Evolutionary conservation across 2,329 filamentous ascomycete genomes (phyloP).

Genomic region (Arthrobotrys conoides): DNA sequence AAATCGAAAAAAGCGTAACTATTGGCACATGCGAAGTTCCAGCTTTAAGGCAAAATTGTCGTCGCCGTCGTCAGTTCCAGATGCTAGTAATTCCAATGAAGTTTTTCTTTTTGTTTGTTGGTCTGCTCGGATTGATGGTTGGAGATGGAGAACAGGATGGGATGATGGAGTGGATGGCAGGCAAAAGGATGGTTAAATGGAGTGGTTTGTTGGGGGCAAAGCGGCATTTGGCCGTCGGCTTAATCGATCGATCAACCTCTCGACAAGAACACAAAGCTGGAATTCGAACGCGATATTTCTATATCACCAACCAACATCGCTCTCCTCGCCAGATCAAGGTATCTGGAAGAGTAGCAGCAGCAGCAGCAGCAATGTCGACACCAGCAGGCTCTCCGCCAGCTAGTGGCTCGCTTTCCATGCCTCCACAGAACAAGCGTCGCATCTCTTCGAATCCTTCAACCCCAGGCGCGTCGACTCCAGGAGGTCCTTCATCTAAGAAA

Average conservation of each 20-base stretch:
- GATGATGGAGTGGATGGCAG: neutral
- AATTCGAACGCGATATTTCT: constrained; percentile 19
- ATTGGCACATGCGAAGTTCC: constrained; percentile 5
- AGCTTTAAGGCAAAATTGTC: neutral
- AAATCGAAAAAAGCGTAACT: neutral
- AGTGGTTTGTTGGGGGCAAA: constrained; percentile 12
- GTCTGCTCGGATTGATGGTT: constrained; percentile 1
- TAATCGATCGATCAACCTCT: constrained; percentile 31
- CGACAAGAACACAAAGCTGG: neutral
- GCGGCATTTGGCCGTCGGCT: constrained; percentile 20
- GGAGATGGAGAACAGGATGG: constrained; percentile 8
- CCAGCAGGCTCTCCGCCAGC: constrained; percentile 55
- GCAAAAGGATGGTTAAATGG: constrained; percentile 28
- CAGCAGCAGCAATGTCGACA: constrained; percentile 44
- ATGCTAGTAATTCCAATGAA: neutral
- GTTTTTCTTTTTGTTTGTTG: neutral
- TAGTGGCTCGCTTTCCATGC: constrained; percentile 44
- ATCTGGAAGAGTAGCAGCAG: neutral
- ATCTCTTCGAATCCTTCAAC: constrained; percentile 56
- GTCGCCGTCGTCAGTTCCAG: neutral
- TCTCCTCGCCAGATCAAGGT: neutral
- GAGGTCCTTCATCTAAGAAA: constrained; percentile 55
- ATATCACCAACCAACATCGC: neutral
- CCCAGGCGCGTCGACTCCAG: constrained; percentile 47
- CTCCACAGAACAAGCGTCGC: constrained; percentile 58